Base-by-base conservation (phyloP, 305 asterid species). In the Fraxinus dipetala region DNA sequence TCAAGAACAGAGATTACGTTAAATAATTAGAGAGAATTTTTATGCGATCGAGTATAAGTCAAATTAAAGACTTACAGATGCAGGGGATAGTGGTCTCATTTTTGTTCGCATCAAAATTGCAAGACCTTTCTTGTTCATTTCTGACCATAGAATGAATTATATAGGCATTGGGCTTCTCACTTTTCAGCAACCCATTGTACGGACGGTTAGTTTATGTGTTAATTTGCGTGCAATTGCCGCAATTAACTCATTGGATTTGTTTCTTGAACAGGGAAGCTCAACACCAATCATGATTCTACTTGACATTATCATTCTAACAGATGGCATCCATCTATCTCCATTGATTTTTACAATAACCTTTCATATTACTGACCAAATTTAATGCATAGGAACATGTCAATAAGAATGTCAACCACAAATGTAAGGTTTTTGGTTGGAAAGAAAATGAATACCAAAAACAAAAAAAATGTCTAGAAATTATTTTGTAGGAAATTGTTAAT, bases 61-160 rank as follows among this genome's bases (percentile, higher is more conserved):
- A 56, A 73, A 78, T 65, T 75, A 78, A 18, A 35, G 30, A 35
- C 88, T 85, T 81, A 93, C 98, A 65, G 91, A 36, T 72, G 90
- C 78, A 40, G 98, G 97, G 63, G 97, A 85, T 13, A 83, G 88
- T 8, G 92, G 92, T 26, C 91, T 92, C 96, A 91, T 93, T 89
- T 89, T 92, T 80, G 95, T 88, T 20, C 97, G 95, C 94, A 95
- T 83, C 84, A 95, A 83, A 86, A 95, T 81, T 26, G 97, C 87
- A 18, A 95, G 94, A 34, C 91, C 97, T 74, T 92, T 93, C 81
- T 80, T 93, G 90, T 89, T 94, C 92, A 88, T 92, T 26, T 63
- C 72, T 3, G 6, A 9, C 32, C 13, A 7, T 63, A 63, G 2
- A 63, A 24, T 63, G 26, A 63, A 26, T 67, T 67, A 67, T 26